Conservation (phyloP, 2,329 filamentous ascomycete species). For the Colletotrichum navitas region DNA sequence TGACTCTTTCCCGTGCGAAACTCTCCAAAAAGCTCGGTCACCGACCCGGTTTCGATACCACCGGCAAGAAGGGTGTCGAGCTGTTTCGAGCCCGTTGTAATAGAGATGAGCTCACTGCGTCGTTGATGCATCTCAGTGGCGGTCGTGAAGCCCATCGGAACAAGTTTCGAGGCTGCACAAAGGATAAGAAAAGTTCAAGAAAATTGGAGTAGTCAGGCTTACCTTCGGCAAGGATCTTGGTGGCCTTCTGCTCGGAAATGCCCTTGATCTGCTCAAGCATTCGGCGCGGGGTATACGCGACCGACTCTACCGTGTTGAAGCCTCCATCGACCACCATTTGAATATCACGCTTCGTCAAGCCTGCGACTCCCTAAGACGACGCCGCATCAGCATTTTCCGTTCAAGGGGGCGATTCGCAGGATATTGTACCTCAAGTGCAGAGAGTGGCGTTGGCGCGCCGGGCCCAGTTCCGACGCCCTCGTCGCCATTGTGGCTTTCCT, state of each 20-base stretch:
- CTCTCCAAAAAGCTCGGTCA: conserved; percentile 98
- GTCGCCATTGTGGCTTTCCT: conserved; percentile 75
- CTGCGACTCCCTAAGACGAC: conserved; percentile 78
- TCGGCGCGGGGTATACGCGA: conserved; percentile 90
- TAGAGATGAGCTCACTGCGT: conserved; percentile 95
- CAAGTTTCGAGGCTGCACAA: conserved; percentile 85
- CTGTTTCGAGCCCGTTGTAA: conserved; percentile 98
- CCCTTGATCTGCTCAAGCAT: conserved; percentile 95
- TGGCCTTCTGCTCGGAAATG: conserved; percentile 96
- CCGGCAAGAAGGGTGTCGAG: conserved; percentile 94
- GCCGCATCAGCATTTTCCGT: conserved; percentile 6
- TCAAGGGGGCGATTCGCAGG: not conserved
- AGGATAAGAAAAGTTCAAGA: not conserved
- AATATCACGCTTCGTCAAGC: conserved; percentile 94
- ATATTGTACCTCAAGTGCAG: conserved; percentile 82
- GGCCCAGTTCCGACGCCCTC: conserved; percentile 82
- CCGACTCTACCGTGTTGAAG: conserved; percentile 94
- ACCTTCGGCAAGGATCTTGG: conserved; percentile 92
- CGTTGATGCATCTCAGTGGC: conserved; percentile 99
- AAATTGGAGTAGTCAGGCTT: conserved; percentile 46
- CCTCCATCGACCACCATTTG: conserved; percentile 92
- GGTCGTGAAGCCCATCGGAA: conserved; percentile 99
- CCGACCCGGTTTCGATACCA: conserved; percentile 95
- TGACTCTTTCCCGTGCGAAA: conserved; percentile 99
- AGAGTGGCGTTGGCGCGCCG: conserved; percentile 91